phyloP scores from a whole-genome alignment of 169 alveolate genomes.

The Cryptosporidium meleagridis region DNA sequence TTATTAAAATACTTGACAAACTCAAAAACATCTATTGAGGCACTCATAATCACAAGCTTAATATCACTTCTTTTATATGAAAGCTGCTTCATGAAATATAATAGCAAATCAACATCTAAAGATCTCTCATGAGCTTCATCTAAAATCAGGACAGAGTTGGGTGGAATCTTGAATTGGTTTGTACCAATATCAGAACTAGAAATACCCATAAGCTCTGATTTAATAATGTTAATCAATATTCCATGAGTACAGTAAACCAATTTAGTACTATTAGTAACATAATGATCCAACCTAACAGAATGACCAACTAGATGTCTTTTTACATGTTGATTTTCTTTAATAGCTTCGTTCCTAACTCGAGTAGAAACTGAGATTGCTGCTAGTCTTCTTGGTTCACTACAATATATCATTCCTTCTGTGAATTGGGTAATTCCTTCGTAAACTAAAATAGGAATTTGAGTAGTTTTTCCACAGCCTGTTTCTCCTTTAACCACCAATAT shows the following conservation, averaged over 20 bases:
- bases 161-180: slow-evolving; percentile 8
- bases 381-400: slow-evolving; percentile 71
- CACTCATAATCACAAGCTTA: slow-evolving; percentile 65
- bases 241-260: slow-evolving; percentile 76
- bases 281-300: slow-evolving; percentile 62
- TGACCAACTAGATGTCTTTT: slow-evolving; percentile 49
- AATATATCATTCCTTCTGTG: slow-evolving; percentile 46
- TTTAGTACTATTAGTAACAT: slow-evolving; percentile 40
- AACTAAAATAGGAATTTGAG: slow-evolving; percentile 84
- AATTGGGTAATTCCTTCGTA: slow-evolving; percentile 67
- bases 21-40: slow-evolving; percentile 45
- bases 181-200: not conserved
- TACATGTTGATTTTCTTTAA: not conserved
- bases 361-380: slow-evolving; percentile 67
- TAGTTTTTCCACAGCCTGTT: slow-evolving; percentile 94
- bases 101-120: slow-evolving; percentile 76
- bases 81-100: slow-evolving; percentile 65
- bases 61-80: slow-evolving; percentile 24
- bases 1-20: slow-evolving; percentile 45
- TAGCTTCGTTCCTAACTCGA: slow-evolving; percentile 29
- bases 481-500: slow-evolving; percentile 82
- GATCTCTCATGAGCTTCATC: slow-evolving; percentile 82
- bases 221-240: slow-evolving; percentile 44
- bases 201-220: slow-evolving; percentile 27
- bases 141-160: slow-evolving; percentile 70